Evolutionary conservation across 1,139 yeast species (phyloP).

Genomic region (Scheffersomyces insectosa): DNA sequence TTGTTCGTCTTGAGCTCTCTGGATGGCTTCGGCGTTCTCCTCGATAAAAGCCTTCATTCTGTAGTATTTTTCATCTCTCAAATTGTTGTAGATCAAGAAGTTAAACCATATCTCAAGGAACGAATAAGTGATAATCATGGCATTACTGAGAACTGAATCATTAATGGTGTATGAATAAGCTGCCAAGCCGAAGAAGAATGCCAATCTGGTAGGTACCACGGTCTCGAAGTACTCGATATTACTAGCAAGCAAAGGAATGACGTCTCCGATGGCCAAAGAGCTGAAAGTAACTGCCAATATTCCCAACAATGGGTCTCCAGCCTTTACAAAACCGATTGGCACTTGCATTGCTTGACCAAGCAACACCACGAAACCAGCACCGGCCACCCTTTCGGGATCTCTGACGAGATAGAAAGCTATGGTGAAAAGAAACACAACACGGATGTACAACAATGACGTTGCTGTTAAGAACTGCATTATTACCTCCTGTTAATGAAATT

Average conservation of each 20-base stretch:
- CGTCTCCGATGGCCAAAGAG: conserved; percentile 50
- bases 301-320: conserved; percentile 54
- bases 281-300: conserved; percentile 46
- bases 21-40: conserved; percentile 35
- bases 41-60: conserved; percentile 41
- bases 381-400: conserved; percentile 41
- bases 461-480: conserved; percentile 62
- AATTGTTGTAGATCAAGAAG: conserved; percentile 59
- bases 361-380: conserved; percentile 52
- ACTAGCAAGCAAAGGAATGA: conserved; percentile 58
- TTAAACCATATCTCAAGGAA: conserved; percentile 74
- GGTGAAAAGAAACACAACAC: conserved; percentile 47
- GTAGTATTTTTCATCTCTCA: conserved; percentile 61
- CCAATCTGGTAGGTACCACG: conserved; percentile 66
- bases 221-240: conserved; percentile 62
- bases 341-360: conserved; percentile 54
- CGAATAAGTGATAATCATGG: conserved; percentile 60
- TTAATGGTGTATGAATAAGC: conserved; percentile 43
- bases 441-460: conserved; percentile 45
- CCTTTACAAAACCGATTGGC: conserved; percentile 35
- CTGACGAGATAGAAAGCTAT: conserved; percentile 45
- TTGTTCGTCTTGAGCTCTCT: conserved; percentile 28
- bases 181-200: conserved; percentile 54
- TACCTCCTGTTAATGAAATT: not conserved
- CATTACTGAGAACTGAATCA: conserved; percentile 54